Evolutionary conservation across 139 green algal genomes (phyloP).

Genomic region (Klebsormidium nitens): DNA sequence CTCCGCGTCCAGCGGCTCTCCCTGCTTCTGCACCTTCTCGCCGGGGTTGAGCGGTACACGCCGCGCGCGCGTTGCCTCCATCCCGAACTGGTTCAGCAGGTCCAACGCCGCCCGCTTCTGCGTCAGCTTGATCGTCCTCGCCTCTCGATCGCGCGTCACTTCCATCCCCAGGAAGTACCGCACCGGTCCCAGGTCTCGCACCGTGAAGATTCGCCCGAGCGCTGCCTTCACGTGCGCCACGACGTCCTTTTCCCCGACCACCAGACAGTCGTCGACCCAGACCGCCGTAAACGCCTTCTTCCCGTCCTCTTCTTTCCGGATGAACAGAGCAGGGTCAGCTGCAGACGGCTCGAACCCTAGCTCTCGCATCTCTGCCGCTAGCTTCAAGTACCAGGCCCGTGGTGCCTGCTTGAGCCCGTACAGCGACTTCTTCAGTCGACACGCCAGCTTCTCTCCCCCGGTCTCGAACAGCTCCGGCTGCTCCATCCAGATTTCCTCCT

Average conservation of each 20-base stretch:
- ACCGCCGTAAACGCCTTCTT: no score
- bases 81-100: constrained; percentile 1
- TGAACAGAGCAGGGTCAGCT: no score
- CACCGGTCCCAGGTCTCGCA: neutral
- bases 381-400: constrained; percentile 5
- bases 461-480: no score
- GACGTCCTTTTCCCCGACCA: neutral
- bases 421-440: constrained; percentile 5
- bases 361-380: neutral
- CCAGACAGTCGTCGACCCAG: neutral
- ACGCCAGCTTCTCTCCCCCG: neutral
- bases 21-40: neutral
- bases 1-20: neutral
- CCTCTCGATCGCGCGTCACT: neutral
- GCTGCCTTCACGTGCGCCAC: neutral
- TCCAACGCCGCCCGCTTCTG: neutral
- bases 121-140: neutral
- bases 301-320: no score
- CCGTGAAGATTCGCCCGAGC: neutral
- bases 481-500: constrained; percentile 21
- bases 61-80: neutral
- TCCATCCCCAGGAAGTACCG: constrained; percentile 1
- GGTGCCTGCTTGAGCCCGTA: constrained; percentile 11
- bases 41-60: neutral
- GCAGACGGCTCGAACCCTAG: neutral